These are phyloP conservation scores for Aspergillus homomorphus DNA, from an alignment of 495 filamentous ascomycete genomes.

Conservation along the genomic window DNA sequence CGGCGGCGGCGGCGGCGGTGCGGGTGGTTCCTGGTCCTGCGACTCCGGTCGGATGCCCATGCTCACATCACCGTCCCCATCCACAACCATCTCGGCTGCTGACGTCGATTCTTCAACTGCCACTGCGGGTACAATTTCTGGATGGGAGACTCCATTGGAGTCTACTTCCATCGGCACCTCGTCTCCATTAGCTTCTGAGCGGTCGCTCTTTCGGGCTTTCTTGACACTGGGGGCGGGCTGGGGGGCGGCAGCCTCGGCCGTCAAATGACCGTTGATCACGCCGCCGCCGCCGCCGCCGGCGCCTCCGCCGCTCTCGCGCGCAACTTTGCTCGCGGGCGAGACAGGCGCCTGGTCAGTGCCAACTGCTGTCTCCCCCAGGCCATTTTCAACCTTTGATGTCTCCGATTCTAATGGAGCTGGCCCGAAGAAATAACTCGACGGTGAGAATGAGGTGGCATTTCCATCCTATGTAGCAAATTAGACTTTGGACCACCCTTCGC, in stretches of 20 bases:
- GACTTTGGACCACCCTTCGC: background rate
- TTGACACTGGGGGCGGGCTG: conserved; percentile 20
- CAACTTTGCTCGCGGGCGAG: conserved; percentile 38
- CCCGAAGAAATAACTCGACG: conserved; percentile 50
- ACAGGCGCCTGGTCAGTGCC: conserved; percentile 30
- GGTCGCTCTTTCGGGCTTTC: conserved; percentile 49
- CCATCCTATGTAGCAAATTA: conserved; percentile 37
- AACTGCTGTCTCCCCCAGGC: conserved; percentile 21
- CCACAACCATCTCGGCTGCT: conserved; percentile 21
- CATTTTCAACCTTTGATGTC: conserved; percentile 27
- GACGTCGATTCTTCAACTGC: conserved; percentile 19
- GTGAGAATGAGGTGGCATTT: conserved; percentile 34
- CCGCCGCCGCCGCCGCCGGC: conserved; percentile 17
- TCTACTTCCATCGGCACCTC: conserved; percentile 55
- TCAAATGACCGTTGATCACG: conserved; percentile 42
- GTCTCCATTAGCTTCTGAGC: conserved; percentile 58
- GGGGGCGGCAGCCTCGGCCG: conserved; percentile 26
- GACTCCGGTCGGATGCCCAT: conserved; percentile 31
- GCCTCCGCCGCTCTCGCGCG: conserved; percentile 25
- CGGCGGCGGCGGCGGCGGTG: conserved; percentile 47
- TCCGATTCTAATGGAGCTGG: conserved; percentile 41
- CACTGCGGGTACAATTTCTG: conserved; percentile 49
- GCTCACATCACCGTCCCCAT: conserved; percentile 45
- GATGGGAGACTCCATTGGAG: conserved; percentile 31
- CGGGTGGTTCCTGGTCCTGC: conserved; percentile 34